Conservation (phyloP, 805 yeast genomes). For the Candida mattraensis region DNA sequence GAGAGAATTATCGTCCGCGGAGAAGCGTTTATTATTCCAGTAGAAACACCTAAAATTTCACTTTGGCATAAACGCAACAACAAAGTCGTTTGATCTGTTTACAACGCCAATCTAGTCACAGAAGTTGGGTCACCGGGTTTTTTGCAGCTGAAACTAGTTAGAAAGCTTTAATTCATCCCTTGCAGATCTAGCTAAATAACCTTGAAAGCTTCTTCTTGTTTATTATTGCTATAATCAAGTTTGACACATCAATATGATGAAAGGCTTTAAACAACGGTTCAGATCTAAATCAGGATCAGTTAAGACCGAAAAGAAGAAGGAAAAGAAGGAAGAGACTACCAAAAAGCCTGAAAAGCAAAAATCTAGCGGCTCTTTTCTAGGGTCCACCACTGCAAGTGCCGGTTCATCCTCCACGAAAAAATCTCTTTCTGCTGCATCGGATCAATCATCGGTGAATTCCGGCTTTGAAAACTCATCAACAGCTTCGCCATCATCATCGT, state of each 20-base stretch:
- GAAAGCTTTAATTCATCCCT: too few relatives aligned
- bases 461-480: conserved; percentile 18
- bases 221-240: too few relatives aligned
- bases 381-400: conserved; percentile 12
- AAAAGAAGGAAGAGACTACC: conserved; percentile 34
- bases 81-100: too few relatives aligned
- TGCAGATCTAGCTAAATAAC: too few relatives aligned
- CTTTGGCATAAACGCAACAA: too few relatives aligned
- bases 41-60: too few relatives aligned
- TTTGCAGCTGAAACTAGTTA: too few relatives aligned
- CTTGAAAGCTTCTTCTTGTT: too few relatives aligned
- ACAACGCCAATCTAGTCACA: too few relatives aligned
- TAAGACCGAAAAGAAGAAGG: conserved; percentile 41
- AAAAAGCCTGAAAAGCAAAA: conserved; percentile 26
- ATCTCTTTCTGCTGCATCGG: conserved; percentile 17
- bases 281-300: conserved; percentile 37
- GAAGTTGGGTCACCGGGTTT: too few relatives aligned
- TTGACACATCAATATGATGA: conserved; percentile 57
- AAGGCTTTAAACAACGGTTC: conserved; percentile 65
- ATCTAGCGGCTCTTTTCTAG: conserved; percentile 8
- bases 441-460: conserved; percentile 18
- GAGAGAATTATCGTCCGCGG: too few relatives aligned
- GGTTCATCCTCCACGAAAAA: conserved; percentile 17
- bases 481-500: conserved; percentile 23
- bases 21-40: too few relatives aligned